Conservation (phyloP, 495 filamentous ascomycete species). For the Aspergillus bertholletiae region DNA sequence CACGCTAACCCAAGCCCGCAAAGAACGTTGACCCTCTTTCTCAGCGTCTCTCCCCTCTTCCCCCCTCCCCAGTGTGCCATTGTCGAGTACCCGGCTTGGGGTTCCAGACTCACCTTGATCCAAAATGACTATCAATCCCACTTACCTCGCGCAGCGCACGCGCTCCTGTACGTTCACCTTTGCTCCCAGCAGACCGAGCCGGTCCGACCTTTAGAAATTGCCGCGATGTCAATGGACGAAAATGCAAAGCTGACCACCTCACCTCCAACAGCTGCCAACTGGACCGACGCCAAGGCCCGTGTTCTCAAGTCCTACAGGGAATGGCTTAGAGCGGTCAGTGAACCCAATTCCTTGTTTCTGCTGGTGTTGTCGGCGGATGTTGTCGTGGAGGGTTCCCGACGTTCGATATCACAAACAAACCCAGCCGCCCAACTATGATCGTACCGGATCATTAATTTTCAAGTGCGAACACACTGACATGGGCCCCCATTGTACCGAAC, state of each 20-base stretch:
- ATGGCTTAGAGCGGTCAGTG: conserved; percentile 89
- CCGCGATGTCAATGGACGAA: conserved; percentile 26
- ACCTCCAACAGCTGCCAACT: conserved; percentile 67
- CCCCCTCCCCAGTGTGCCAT: conserved; percentile 19
- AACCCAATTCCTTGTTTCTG: conserved; percentile 5
- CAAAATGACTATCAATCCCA: conserved; percentile 81
- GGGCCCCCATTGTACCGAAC: conserved; percentile 6
- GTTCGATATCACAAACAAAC: background rate
- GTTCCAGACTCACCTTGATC: background rate
- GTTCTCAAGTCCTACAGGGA: conserved; percentile 84
- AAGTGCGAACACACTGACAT: conserved; percentile 14
- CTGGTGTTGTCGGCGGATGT: background rate
- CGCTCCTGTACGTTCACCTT: conserved; percentile 70
- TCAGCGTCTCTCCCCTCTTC: conserved; percentile 15
- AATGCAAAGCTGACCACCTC: conserved; percentile 23
- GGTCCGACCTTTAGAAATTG: conserved; percentile 22
- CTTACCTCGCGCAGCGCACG: conserved; percentile 85
- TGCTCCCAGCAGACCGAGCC: conserved; percentile 2
- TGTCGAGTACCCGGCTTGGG: conserved; percentile 18
- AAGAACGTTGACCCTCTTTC: conserved; percentile 12
- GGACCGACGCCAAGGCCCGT: conserved; percentile 75
- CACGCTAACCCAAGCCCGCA: conserved; percentile 17
- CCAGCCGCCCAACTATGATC: background rate
- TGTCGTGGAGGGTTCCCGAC: background rate
- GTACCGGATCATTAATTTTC: background rate